These are phyloP conservation scores for Dictyostelium intermedium DNA, from an alignment of 78 protist genomes.

Conservation along the genomic window DNA sequence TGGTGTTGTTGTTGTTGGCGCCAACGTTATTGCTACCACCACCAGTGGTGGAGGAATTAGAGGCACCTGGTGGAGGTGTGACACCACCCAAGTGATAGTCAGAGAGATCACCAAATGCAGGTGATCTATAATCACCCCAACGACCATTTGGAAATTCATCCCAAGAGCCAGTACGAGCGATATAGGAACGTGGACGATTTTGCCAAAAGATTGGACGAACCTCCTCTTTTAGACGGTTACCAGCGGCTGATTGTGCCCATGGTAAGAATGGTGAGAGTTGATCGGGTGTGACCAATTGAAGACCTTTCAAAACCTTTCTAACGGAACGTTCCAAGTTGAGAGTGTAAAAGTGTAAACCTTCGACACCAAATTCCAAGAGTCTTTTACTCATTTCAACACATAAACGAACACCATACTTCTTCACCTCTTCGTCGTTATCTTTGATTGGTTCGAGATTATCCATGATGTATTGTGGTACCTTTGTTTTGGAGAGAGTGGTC, in stretches of 20 bases:
- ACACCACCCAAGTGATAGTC: conserved; percentile 87
- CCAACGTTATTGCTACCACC: too few species aligned
- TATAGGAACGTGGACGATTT: conserved; percentile 90
- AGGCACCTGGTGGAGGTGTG: neutral
- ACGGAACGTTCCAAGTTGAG: conserved; percentile 92
- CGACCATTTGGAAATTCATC: conserved; percentile 98
- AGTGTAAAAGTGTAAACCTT: conserved; percentile 97
- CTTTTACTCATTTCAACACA: conserved; percentile 83
- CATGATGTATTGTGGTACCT: conserved; percentile 75
- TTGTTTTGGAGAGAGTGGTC: conserved; percentile 84
- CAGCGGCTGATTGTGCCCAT: conserved; percentile 78
- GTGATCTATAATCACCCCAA: conserved; percentile 92
- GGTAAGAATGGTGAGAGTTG: conserved; percentile 54
- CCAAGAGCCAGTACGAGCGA: conserved; percentile 91
- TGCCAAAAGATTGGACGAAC: conserved; percentile 97
- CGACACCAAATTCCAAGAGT: conserved; percentile 77
- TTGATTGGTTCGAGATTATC: conserved; percentile 86
- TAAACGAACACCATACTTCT: conserved; percentile 89
- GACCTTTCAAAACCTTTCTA: conserved; percentile 70
- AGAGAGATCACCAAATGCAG: conserved; percentile 95
- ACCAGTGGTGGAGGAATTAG: too few species aligned
- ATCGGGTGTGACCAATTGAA: conserved; percentile 34
- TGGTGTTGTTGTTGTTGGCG: neutral
- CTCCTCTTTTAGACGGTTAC: conserved; percentile 78
- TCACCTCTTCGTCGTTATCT: conserved; percentile 94